phyloP scores from a whole-genome alignment of 2,329 filamentous ascomycete species.

The Fusarium duplospermum region DNA sequence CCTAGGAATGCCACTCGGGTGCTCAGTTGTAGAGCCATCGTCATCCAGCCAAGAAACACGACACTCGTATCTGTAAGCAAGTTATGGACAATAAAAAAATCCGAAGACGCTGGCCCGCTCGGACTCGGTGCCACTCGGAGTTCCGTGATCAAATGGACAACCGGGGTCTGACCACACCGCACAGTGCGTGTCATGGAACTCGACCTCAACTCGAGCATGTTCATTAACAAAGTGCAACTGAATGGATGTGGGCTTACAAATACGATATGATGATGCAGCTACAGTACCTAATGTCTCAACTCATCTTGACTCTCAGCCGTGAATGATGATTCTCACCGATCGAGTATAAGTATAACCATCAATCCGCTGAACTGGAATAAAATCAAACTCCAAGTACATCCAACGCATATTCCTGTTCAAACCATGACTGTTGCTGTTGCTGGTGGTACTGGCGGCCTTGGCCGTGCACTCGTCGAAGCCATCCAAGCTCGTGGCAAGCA shows the following conservation, averaged over 20 bases:
- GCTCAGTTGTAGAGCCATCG: neutral
- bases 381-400: neutral
- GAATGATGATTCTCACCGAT: neutral
- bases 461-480: neutral
- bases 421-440: neutral
- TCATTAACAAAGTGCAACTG: neutral
- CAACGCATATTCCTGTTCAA: neutral
- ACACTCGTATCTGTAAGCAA: neutral
- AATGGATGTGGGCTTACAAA: neutral
- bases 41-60: neutral
- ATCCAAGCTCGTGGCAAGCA: conserved; percentile 48
- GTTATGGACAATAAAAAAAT: too few species aligned
- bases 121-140: neutral
- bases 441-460: neutral
- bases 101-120: neutral
- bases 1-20: neutral
- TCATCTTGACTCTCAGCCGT: neutral
- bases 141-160: neutral
- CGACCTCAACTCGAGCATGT: too few species aligned
- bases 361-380: neutral
- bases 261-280: neutral
- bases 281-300: neutral
- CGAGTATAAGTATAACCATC: neutral
- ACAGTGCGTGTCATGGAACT: too few species aligned
- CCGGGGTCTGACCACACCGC: neutral